Percentiles rank a stretch among this genome's conserved stretches.
phyloP scores from a whole-genome alignment of 257 asterid species.

The Craterostigma plantagineum region DNA sequence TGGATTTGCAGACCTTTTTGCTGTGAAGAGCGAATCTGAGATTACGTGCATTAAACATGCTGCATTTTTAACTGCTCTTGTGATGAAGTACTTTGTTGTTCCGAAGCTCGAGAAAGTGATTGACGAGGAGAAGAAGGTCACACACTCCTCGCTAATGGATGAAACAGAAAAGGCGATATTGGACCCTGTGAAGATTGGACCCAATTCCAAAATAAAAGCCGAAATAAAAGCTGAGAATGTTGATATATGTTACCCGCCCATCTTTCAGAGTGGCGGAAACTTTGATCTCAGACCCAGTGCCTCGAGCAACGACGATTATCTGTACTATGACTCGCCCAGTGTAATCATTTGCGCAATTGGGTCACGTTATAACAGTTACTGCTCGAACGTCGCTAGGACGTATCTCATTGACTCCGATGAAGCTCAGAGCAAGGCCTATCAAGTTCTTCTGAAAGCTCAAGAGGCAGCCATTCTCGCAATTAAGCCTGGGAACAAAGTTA shows the following conservation, averaged over 20 bases:
- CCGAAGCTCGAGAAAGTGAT: slow-evolving; percentile 43
- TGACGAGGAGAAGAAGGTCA: slow-evolving; percentile 59
- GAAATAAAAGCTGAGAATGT: slow-evolving; percentile 61
- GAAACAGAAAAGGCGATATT: slow-evolving; percentile 57
- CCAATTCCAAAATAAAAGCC: slow-evolving; percentile 37
- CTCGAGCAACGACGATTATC: slow-evolving; percentile 35
- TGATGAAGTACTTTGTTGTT: slow-evolving; percentile 48
- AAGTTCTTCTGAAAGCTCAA: slow-evolving; percentile 54
- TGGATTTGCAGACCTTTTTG: slow-evolving; percentile 48
- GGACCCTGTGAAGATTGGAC: slow-evolving; percentile 47
- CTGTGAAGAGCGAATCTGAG: slow-evolving; percentile 45
- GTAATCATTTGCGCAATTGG: slow-evolving; percentile 61
- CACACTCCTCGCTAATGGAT: slow-evolving; percentile 49
- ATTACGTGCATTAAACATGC: slow-evolving; percentile 40
- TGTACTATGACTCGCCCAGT: slow-evolving; percentile 43
- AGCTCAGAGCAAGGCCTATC: slow-evolving; percentile 46
- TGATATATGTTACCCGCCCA: slow-evolving; percentile 79
- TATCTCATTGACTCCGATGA: slow-evolving; percentile 40
- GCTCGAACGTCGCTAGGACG: slow-evolving; percentile 64
- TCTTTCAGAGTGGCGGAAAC: slow-evolving; percentile 65
- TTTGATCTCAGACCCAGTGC: slow-evolving; percentile 69
- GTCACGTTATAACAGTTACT: slow-evolving; percentile 54
- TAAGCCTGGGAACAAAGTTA: slow-evolving; percentile 36
- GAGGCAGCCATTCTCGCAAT: slow-evolving; percentile 54
- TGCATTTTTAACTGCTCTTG: slow-evolving; percentile 41